phyloP scores from a whole-genome alignment of 306 rosid genomes.

The Castanea crenata region DNA sequence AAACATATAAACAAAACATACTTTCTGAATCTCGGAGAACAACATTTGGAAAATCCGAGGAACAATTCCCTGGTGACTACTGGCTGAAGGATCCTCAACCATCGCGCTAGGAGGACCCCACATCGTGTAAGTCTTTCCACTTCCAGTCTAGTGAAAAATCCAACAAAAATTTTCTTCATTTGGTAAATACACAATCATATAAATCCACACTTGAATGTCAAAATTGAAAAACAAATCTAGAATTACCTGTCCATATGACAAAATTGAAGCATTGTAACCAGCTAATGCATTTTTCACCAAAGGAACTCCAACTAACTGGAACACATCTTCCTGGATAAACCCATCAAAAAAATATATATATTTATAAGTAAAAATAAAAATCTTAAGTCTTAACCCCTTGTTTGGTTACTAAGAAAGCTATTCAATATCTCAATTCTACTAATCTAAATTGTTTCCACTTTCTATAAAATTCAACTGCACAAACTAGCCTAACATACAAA shows the following conservation, averaged over 20 bases:
- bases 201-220: neutral
- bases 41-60: conserved; percentile 81
- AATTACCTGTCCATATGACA: conserved; percentile 90
- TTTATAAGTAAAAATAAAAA: conserved; percentile 7
- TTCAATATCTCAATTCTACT: neutral
- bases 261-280: conserved; percentile 82
- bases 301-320: conserved; percentile 71
- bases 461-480: neutral
- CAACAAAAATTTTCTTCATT: neutral
- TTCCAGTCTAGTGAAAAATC: conserved; percentile 58
- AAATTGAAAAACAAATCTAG: conserved; percentile 4
- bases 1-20: conserved; percentile 31
- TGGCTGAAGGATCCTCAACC: conserved; percentile 59
- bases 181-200: neutral
- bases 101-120: conserved; percentile 94
- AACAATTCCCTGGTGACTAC: conserved; percentile 69
- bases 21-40: conserved; percentile 77
- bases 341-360: conserved; percentile 22
- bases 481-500: no score
- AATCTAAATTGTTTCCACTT: neutral
- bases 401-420: conserved; percentile 14
- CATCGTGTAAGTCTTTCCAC: conserved; percentile 89
- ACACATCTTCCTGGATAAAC: conserved; percentile 71
- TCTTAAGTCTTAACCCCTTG: neutral
- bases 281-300: conserved; percentile 78